These are phyloP conservation scores for Microascus cirrosus DNA, from an alignment of 2,329 filamentous ascomycete species.

Conservation along the genomic window DNA sequence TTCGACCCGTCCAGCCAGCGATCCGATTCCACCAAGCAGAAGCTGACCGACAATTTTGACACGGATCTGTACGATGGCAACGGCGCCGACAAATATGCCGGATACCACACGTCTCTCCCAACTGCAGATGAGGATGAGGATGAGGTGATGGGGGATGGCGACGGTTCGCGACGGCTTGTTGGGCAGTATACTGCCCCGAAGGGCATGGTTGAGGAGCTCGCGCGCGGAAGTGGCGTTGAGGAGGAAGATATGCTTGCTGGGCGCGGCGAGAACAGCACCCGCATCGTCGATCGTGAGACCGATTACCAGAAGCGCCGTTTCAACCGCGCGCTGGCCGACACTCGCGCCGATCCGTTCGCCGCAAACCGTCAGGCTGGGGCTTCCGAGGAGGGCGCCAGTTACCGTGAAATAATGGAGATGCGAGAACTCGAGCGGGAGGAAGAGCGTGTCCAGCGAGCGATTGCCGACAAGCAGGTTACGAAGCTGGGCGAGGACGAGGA, in stretches of 20 bases:
- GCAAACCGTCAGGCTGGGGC: constrained; percentile 59
- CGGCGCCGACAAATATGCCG: constrained; percentile 69
- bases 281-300: constrained; percentile 86
- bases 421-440: constrained; percentile 91
- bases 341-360: constrained; percentile 75
- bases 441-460: constrained; percentile 68
- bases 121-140: constrained; percentile 69
- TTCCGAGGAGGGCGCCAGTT: constrained; percentile 64
- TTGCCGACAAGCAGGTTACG: constrained; percentile 59
- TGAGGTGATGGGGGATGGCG: constrained; percentile 63
- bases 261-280: constrained; percentile 73
- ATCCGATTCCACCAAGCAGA: constrained; percentile 82
- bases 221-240: constrained; percentile 72
- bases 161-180: constrained; percentile 66
- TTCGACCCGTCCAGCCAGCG: constrained; percentile 73
- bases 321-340: constrained; percentile 76
- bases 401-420: constrained; percentile 81
- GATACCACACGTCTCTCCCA: constrained; percentile 85
- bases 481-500: constrained; percentile 45
- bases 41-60: constrained; percentile 81
- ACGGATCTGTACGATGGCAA: constrained; percentile 75
- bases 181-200: constrained; percentile 93
- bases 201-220: constrained; percentile 89
- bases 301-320: constrained; percentile 96
- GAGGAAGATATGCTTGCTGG: constrained; percentile 84